These are phyloP conservation scores for Pichia cephalocereana DNA, from an alignment of 805 yeast species.

Conservation along the genomic window DNA sequence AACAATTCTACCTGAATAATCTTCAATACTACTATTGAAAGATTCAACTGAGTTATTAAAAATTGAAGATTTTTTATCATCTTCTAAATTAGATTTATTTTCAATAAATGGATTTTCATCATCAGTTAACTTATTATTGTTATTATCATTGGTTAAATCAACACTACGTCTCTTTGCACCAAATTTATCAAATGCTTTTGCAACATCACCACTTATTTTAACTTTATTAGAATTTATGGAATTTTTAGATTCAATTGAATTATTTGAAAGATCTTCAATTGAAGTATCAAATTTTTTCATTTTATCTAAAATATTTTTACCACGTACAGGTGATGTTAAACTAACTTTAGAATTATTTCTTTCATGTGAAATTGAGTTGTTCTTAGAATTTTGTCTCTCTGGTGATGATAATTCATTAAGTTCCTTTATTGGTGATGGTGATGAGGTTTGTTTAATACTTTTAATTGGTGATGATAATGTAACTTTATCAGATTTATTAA, in stretches of 20 bases:
- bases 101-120: neutral
- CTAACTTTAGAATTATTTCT: neutral
- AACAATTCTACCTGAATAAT: too few species aligned
- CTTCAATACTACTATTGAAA: neutral
- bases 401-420: too few species aligned
- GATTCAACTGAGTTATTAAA: neutral
- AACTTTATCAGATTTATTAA: too few species aligned
- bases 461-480: neutral
- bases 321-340: slow-evolving; percentile 14
- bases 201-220: slow-evolving; percentile 3
- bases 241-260: neutral
- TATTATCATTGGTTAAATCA: neutral
- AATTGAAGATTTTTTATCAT: neutral
- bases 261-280: slow-evolving; percentile 5
- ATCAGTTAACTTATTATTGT: neutral
- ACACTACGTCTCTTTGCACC: slow-evolving; percentile 21
- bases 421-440: too few species aligned
- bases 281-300: slow-evolving; percentile 21
- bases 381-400: neutral
- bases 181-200: slow-evolving; percentile 24
- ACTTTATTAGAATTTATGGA: neutral
- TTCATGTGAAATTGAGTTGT: neutral
- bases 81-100: neutral
- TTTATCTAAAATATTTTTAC: slow-evolving; percentile 15
- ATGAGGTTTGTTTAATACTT: too few species aligned